Base-by-base conservation (phyloP, 164 flowering plant genomes). In the Magnolia officinalis region DNA sequence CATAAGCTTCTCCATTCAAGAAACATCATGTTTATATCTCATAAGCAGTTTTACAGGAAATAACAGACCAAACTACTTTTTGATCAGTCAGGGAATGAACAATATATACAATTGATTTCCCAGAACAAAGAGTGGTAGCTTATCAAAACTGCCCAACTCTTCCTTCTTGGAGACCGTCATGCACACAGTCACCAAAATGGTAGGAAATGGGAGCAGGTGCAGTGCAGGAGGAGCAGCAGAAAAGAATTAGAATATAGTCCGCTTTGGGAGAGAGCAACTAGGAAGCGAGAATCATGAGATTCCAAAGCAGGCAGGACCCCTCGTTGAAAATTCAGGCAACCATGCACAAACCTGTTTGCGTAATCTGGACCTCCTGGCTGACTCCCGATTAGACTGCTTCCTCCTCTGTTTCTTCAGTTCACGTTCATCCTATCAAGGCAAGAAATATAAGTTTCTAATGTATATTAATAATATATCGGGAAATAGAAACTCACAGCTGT, bases 311-410 rank as follows among this genome's bases (percentile, higher is more conserved):
- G 45, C 45, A 37, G 45, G 45, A 37, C 6, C 4, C 45, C 45
- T 37, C 0, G 45, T 4, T 37, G 45, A 37, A 37, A 37, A 37
- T 37, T 7, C 50, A 67, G 16, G 50, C 19, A 61, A 6, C 31
- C 6, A 67, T 51, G n/a, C 6, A 16, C 67, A 50, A 0, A 93
- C 99, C 95, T 96, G 99, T 82, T 96, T 96, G 20, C 96, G 94
- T 80, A 96, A 82, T 83, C 99, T 87, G 81, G 99, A 96, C 81
- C 98, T 89, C 81, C 99, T 86, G 73, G 99, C 97, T 20, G 98
- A 96, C 80, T 96, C 99, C 78, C 97, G 81, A 71, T 96, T 96
- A 67, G 99, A 96, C 80, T 94, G 98, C 83, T 96, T 96, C 81
- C 99, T 89, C 80, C 87, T 92, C 79, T 94, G 98, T 79, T 91